Base-by-base conservation (phyloP, 176 grass and related monocot genomes). In the Triticum turgidum region DNA sequence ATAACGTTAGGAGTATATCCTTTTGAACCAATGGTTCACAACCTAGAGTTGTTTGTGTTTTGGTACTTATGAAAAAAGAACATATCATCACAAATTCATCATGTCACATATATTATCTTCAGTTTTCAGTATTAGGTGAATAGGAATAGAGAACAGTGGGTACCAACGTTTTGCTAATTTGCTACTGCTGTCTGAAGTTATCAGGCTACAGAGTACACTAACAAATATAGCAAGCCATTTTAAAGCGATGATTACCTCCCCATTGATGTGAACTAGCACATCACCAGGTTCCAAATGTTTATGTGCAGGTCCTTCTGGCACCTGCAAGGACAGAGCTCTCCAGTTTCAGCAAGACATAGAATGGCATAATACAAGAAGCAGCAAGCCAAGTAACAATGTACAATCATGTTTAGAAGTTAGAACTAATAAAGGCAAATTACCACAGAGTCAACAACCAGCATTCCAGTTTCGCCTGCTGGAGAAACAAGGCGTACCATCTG, bases 381-480 rank as follows among this genome's bases (percentile, higher is more conserved):
- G 39, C 54, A 62, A 9, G 6, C 33, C 24, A 81, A 39, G 17
- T 52, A 72, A 44, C 52, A 18, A 13, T 56, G 77, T 77, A 90
- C 20, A 85, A 32, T 65, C 18, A 64, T 68, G 45, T 39, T 88
- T 59, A 70, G 39, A 86, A 85, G 29, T 81, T 82, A 54, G 27
- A 65, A 88, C 14, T 65, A 56, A 47, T 52, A 79, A 88, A n/a
- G 4, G 81, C 14, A 91, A 97, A n/a, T 92, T 82, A 96, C 97
- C 84, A 99, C 94, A 67, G 97, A 99, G 63, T 99, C 97, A 86
- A 96, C 92, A 84, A 96, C 92, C 73, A 99, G 83, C 97, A 99
- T 99, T 81, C 97, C 97, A 83, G 97, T 99, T 80, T 99, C 97
- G 29, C 87, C 92, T 63, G 11, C 38, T 81, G 94, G 87, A 90